Percentiles rank a stretch among this genome's conserved stretches.
These are phyloP conservation scores for Galerina sulciceps DNA, from an alignment of 768 basidiomycete genomes.

Conservation along the genomic window DNA sequence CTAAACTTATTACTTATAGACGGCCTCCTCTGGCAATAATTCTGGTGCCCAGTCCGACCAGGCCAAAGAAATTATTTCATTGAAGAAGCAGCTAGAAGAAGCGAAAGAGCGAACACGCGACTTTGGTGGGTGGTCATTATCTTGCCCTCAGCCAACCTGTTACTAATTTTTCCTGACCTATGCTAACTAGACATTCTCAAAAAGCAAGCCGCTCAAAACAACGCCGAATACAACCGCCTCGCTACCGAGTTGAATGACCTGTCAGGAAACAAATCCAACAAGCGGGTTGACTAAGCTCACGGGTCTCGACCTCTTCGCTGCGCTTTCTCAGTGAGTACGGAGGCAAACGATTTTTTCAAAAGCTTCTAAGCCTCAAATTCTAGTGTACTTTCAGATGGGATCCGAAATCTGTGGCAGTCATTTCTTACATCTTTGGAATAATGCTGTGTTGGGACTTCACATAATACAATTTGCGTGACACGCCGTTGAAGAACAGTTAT, in stretches of 20 bases:
- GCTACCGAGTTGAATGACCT: conserved; percentile 77
- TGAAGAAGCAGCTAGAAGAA: conserved; percentile 69
- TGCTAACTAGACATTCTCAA: conserved; percentile 70
- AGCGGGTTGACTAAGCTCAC: conserved; percentile 60
- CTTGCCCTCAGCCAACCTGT: background rate
- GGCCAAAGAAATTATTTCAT: conserved; percentile 60
- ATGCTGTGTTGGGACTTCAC: no score
- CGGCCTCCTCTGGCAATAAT: conserved; percentile 16
- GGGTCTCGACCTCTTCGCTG: background rate
- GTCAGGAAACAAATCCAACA: conserved; percentile 59
- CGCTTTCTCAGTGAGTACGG: no score
- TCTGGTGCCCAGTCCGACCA: conserved; percentile 37
- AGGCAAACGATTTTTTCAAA: no score
- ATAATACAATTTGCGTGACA: no score
- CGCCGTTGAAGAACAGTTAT: no score
- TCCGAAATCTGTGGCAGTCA: no score
- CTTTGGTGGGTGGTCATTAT: conserved; percentile 51
- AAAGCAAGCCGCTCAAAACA: conserved; percentile 81
- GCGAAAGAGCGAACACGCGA: conserved; percentile 65
- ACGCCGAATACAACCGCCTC: conserved; percentile 80
- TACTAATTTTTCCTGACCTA: background rate
- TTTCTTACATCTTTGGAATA: no score
- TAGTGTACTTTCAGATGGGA: no score
- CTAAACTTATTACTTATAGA: background rate
- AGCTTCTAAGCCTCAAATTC: no score